phyloP scores from a whole-genome alignment of 2,329 filamentous ascomycete genomes.

The Gnomoniopsis smithogilvyi region DNA sequence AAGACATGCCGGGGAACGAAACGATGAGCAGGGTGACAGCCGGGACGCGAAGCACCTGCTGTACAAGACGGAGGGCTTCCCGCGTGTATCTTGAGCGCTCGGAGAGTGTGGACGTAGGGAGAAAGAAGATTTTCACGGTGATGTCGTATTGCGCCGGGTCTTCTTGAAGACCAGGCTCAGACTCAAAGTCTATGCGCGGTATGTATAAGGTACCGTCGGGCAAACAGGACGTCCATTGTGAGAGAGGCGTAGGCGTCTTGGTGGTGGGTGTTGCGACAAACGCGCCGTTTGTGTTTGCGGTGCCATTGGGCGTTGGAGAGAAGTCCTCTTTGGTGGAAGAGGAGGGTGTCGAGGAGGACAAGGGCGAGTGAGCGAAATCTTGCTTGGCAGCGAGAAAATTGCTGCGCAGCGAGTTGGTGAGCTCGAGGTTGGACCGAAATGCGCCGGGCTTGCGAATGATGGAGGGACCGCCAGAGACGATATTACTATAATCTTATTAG shows the following conservation, averaged over 20 bases:
- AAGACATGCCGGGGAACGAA: conserved; percentile 89
- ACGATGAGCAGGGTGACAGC: conserved; percentile 86
- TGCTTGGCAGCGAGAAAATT: conserved; percentile 76
- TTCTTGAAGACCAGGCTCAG: conserved; percentile 67
- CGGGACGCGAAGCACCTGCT: conserved; percentile 71
- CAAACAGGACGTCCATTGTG: conserved; percentile 67
- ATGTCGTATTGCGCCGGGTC: conserved; percentile 86
- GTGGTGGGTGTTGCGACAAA: conserved; percentile 20
- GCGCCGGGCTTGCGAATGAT: conserved; percentile 76
- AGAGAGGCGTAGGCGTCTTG: conserved; percentile 27
- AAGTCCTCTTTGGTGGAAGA: not conserved
- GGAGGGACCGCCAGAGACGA: conserved; percentile 79
- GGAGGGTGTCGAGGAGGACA: conserved; percentile 16
- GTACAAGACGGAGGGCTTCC: conserved; percentile 77
- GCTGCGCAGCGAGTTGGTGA: conserved; percentile 81
- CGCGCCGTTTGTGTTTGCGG: conserved; percentile 14
- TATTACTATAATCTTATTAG: conserved; percentile 55
- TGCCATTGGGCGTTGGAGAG: conserved; percentile 21
- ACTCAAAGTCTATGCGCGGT: conserved; percentile 71
- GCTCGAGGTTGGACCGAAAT: conserved; percentile 87
- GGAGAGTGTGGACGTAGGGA: conserved; percentile 62
- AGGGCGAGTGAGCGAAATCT: conserved; percentile 43
- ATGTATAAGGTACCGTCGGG: conserved; percentile 65
- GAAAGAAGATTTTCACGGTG: conserved; percentile 92
- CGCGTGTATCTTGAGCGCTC: conserved; percentile 67